phyloP scores from a whole-genome alignment of 2,329 filamentous ascomycete species.

The Balansia obtecta region DNA sequence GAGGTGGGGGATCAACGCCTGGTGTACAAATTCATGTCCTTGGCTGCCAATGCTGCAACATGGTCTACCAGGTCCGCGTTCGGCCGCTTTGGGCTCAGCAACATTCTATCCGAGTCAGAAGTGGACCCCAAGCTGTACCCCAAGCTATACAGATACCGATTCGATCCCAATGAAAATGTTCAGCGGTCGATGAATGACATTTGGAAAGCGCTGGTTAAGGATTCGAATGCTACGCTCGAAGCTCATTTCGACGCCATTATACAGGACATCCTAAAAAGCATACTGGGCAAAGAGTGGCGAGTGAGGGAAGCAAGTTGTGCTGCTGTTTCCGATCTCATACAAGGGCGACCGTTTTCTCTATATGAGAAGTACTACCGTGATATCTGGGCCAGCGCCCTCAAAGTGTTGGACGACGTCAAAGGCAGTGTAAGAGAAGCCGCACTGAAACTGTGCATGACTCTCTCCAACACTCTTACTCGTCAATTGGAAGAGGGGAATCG shows the following conservation, averaged over 20 bases:
- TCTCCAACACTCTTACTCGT: constrained; percentile 76
- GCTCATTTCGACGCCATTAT: constrained; percentile 81
- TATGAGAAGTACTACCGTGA: constrained; percentile 78
- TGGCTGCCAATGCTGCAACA: constrained; percentile 89
- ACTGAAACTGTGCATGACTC: constrained; percentile 64
- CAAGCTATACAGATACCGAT: constrained; percentile 87
- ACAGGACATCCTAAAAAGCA: constrained; percentile 71
- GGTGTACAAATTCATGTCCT: constrained; percentile 97
- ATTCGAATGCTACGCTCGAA: constrained; percentile 64
- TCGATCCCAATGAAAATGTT: constrained; percentile 89
- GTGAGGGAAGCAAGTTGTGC: constrained; percentile 85
- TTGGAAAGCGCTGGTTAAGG: constrained; percentile 91
- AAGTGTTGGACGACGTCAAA: constrained; percentile 93
- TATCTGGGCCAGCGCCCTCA: constrained; percentile 78
- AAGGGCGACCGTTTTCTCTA: constrained; percentile 60
- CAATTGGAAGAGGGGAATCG: constrained; percentile 70
- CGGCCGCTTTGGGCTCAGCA: constrained; percentile 84
- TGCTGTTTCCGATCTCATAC: constrained; percentile 77
- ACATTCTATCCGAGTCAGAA: constrained; percentile 75
- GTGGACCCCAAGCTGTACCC: constrained; percentile 91
- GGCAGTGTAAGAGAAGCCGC: constrained; percentile 75
- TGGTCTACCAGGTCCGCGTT: constrained; percentile 98
- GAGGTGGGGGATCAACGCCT: constrained; percentile 92
- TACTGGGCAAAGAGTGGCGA: constrained; percentile 86
- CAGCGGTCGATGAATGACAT: constrained; percentile 95